phyloP scores from a whole-genome alignment of 306 rosid genomes.

The Senna siamea region DNA sequence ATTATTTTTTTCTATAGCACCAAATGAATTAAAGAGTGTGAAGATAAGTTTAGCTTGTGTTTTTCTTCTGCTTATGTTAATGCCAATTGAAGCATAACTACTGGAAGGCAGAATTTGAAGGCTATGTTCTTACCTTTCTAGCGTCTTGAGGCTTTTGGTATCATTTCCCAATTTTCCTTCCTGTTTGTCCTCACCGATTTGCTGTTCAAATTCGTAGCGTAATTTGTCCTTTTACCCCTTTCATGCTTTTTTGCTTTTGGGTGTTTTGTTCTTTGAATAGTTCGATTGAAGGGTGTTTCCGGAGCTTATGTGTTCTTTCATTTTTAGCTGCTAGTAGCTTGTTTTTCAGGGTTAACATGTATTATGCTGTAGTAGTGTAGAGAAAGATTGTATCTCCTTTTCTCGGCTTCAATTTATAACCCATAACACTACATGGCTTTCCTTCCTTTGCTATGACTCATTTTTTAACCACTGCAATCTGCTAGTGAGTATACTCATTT shows the following conservation, averaged over 20 bases:
- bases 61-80: slow-evolving; percentile 64
- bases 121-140: slow-evolving; percentile 71
- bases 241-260: no score
- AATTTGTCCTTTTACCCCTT: not conserved
- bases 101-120: slow-evolving; percentile 92
- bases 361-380: not conserved
- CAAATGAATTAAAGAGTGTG: no score
- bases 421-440: no score
- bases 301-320: slow-evolving; percentile 10
- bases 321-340: not conserved
- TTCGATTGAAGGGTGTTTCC: slow-evolving; percentile 16
- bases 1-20: no score
- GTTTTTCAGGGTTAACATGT: not conserved
- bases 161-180: slow-evolving; percentile 2
- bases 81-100: slow-evolving; percentile 84
- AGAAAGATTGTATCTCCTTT: not conserved
- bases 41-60: no score
- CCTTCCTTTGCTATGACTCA: no score
- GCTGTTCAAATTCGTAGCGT: not conserved
- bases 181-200: not conserved
- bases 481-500: no score
- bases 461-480: no score
- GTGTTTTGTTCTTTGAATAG: no score
- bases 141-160: slow-evolving; percentile 78
- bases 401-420: not conserved